phyloP scores from a whole-genome alignment of 768 basidiomycete genomes.

The Candolleomyces efflorescens region DNA sequence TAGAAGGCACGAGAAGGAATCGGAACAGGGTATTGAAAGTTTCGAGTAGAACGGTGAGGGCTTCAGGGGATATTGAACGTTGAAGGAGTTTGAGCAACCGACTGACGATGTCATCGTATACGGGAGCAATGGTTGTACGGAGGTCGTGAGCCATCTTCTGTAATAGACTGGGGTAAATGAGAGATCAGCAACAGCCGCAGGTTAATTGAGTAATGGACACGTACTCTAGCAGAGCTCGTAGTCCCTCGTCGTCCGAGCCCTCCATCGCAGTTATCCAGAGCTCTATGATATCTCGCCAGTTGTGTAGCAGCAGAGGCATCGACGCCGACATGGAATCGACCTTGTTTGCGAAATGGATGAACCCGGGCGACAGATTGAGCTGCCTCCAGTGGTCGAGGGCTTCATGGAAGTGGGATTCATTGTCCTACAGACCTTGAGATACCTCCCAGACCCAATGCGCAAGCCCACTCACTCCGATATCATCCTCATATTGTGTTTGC shows the following conservation, averaged over 20 bases:
- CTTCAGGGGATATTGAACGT: slow-evolving; percentile 52
- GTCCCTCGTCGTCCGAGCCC: slow-evolving; percentile 64
- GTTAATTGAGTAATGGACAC: slow-evolving; percentile 19
- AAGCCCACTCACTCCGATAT: slow-evolving; percentile 45
- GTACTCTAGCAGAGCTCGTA: slow-evolving; percentile 74
- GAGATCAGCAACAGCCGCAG: not conserved
- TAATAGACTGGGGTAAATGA: slow-evolving; percentile 48
- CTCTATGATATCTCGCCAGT: slow-evolving; percentile 65
- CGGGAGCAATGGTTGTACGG: slow-evolving; percentile 67
- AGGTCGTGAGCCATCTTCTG: slow-evolving; percentile 80
- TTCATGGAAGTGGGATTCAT: slow-evolving; percentile 74
- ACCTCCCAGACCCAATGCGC: not conserved
- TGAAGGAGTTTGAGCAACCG: slow-evolving; percentile 55
- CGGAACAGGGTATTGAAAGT: slow-evolving; percentile 70
- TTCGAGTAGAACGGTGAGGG: slow-evolving; percentile 59
- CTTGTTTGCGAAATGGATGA: slow-evolving; percentile 63
- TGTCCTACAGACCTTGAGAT: slow-evolving; percentile 46
- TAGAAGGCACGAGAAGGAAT: slow-evolving; percentile 64
- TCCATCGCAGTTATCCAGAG: slow-evolving; percentile 61
- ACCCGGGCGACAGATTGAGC: slow-evolving; percentile 73
- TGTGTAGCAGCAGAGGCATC: slow-evolving; percentile 77
- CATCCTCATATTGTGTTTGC: slow-evolving; percentile 52
- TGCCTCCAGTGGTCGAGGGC: slow-evolving; percentile 74
- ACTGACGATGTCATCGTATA: slow-evolving; percentile 52
- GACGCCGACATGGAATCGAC: slow-evolving; percentile 62